Percentiles rank a stretch among this genome's conserved stretches.
Conservation (phyloP, 2,329 filamentous ascomycete genomes). For the Colletotrichum lentis region DNA sequence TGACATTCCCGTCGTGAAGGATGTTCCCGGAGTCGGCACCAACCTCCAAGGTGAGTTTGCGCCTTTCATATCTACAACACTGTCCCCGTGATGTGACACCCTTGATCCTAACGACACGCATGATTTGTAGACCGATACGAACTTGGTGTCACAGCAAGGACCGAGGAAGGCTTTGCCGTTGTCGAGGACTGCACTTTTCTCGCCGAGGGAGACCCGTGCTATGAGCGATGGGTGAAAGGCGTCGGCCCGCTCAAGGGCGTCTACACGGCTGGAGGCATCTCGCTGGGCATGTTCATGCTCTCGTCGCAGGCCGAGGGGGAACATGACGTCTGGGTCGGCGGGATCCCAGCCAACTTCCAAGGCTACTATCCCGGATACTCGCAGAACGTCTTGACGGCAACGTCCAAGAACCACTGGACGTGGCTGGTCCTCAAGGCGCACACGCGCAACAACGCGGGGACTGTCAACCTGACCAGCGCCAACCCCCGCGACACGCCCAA, state of each 20-base stretch:
- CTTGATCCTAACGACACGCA: neutral
- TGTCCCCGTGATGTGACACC: neutral
- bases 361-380: neutral
- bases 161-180: neutral
- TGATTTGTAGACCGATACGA: neutral
- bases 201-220: neutral
- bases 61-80: neutral
- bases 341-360: neutral
- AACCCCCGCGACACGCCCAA: slow-evolving; percentile 68
- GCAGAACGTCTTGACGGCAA: neutral
- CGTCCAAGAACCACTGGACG: neutral
- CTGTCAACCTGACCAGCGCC: slow-evolving; percentile 62
- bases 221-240: neutral
- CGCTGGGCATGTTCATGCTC: neutral
- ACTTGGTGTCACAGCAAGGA: neutral
- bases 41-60: neutral
- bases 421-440: slow-evolving; percentile 18
- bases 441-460: slow-evolving; percentile 57
- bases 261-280: neutral
- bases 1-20: slow-evolving; percentile 45
- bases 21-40: neutral
- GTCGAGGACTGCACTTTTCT: neutral
- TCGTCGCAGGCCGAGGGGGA: neutral
- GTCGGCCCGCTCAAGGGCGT: neutral
- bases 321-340: neutral